Evolutionary conservation across 2,329 filamentous ascomycete genomes (phyloP), one percentile per base, ranked within the genome.

Genomic region (Leptographium lundbergii): DNA sequence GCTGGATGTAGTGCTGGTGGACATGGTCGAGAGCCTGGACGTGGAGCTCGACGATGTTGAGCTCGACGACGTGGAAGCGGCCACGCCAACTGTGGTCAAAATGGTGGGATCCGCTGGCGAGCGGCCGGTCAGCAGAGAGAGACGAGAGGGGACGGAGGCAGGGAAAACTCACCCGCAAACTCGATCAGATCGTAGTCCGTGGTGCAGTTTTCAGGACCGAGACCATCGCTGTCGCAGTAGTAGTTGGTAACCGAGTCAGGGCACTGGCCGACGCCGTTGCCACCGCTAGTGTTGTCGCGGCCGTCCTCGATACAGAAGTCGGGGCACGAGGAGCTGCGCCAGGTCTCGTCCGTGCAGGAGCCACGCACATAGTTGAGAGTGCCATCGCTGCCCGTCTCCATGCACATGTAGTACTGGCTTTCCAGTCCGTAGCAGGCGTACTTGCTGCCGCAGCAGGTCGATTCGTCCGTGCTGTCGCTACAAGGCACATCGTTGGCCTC

Each of bases 31-130:
- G 1, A 55, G 29, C 13, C 55, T 6, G 1, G 58, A 45, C 1
- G 36, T 39, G 1, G 58, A n/a, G 4, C 56, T 25, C 7, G 22
- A 24, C 13, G 22, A 50, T 13, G 4, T 13, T 14, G 22, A 4
- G 17, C 7, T 50, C 19, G 55, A 60, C 1, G 57, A 53, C 1
- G 60, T 60, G 13, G 54, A 48, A 10, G 62, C 55, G 5, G 50
- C 50, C 14, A 66, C 58, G 45, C 64, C 65, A n/a, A 66, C 63
- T 7, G 64, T 65, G 1, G 63, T 65, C 17, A 62, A 19, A 6
- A 32, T 56, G 7, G 61, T 58, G 1, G 64, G 63, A 3, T 53
- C 58, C 10, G 42, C 63, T 64, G 29, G 27, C 47, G 17, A 14
- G 2, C 14, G 27, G 2, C 14, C 27, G 11, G 36, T 25, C 13